Percentiles rank a stretch among this genome's conserved stretches.
These are phyloP conservation scores for Lactarius tabidus DNA, from an alignment of 768 basidiomycete species.

Conservation along the genomic window DNA sequence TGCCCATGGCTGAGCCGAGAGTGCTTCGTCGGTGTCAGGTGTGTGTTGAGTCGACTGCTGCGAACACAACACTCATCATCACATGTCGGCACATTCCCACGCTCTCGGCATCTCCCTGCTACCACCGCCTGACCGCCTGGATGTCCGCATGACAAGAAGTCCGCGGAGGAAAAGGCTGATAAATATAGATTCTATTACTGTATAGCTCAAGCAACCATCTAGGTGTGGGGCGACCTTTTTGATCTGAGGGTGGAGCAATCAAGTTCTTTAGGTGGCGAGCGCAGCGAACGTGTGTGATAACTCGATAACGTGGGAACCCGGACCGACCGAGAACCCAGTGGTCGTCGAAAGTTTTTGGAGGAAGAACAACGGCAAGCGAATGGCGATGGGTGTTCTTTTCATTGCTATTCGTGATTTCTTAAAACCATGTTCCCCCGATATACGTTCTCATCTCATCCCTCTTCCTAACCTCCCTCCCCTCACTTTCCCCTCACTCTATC, in stretches of 20 bases:
- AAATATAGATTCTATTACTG: neutral
- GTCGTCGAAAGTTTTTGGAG: too few species aligned
- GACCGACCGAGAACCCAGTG: too few species aligned
- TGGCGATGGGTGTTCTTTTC: neutral
- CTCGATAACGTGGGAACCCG: too few species aligned
- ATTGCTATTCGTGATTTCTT: neutral
- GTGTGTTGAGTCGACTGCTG: neutral
- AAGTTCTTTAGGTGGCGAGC: too few species aligned
- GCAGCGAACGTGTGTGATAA: too few species aligned
- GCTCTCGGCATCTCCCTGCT: neutral
- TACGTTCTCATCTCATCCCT: neutral
- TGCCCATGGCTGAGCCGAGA: conserved; percentile 28
- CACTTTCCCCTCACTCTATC: neutral
- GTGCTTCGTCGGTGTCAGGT: neutral
- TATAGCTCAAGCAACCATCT: neutral
- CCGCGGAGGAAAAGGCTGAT: neutral
- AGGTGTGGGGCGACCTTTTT: neutral
- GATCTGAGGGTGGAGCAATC: neutral
- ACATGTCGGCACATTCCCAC: neutral
- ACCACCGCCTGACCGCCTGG: too few species aligned
- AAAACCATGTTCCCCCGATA: neutral
- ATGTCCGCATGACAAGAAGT: neutral
- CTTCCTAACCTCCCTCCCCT: neutral
- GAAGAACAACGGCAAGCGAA: neutral
- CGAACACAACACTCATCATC: neutral